These are phyloP conservation scores for Pseudopediastrum boryanum DNA, from an alignment of 139 green algal genomes.

Conservation along the genomic window DNA sequence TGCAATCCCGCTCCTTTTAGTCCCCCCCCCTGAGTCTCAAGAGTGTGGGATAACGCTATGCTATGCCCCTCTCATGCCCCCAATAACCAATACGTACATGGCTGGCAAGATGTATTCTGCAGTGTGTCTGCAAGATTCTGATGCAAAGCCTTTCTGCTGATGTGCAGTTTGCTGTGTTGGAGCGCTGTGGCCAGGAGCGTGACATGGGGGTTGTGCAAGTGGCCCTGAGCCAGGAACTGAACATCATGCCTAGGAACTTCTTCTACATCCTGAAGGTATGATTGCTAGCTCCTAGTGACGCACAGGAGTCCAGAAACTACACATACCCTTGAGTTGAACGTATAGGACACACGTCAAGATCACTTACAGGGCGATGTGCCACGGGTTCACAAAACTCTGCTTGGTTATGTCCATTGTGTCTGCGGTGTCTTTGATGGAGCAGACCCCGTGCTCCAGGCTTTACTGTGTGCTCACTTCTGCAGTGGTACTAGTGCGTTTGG, in stretches of 20 bases:
- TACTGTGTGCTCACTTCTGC: not conserved
- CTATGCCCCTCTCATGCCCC: not conserved
- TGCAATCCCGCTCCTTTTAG: not conserved
- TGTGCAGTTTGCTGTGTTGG: constrained; percentile 54
- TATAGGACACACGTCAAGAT: not conserved
- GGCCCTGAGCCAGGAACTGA: constrained; percentile 52
- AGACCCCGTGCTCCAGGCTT: not conserved
- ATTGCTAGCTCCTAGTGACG: not conserved
- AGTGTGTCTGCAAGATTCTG: not conserved
- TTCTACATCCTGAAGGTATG: constrained; percentile 73
- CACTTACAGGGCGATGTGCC: not conserved
- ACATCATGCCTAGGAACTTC: constrained; percentile 66
- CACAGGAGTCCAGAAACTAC: not conserved
- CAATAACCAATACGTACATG: not conserved
- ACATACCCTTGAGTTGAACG: not conserved
- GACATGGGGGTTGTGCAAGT: constrained; percentile 54
- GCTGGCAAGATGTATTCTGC: not conserved
- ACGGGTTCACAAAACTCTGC: not conserved
- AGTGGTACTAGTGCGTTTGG: not conserved
- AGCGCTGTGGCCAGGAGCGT: constrained; percentile 42
- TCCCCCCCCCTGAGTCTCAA: not conserved
- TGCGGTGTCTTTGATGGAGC: not conserved
- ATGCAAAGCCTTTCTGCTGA: not conserved
- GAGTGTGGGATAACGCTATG: not conserved
- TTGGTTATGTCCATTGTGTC: not conserved